Conservation (phyloP, 2,329 filamentous ascomycete genomes). For the Alternaria triticina region DNA sequence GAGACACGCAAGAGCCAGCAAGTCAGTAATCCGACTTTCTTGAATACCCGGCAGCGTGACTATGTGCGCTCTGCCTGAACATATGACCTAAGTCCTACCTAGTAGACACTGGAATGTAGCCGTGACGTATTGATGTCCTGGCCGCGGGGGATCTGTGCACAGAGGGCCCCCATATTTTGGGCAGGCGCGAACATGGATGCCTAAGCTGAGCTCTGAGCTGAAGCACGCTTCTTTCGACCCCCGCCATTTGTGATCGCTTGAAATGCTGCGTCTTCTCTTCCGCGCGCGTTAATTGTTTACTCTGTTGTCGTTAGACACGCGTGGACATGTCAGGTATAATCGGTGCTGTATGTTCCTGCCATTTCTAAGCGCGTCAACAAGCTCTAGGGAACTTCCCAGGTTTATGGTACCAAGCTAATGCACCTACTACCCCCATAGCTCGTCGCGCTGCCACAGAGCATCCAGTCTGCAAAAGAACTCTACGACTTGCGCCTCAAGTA, state of each 20-base stretch:
- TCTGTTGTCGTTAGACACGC: background rate
- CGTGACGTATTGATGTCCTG: background rate
- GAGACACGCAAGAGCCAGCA: background rate
- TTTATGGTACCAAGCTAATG: conserved; percentile 7
- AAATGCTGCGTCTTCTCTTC: background rate
- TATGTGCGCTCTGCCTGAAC: background rate
- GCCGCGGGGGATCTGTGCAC: conserved; percentile 13
- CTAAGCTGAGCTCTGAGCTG: background rate
- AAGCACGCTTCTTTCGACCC: background rate
- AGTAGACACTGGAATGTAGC: background rate
- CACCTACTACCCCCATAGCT: conserved; percentile 14
- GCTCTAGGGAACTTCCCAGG: background rate
- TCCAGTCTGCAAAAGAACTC: conserved; percentile 38
- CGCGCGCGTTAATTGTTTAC: background rate
- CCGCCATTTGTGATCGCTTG: background rate
- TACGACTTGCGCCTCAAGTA: conserved; percentile 39
- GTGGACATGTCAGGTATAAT: conserved; percentile 14
- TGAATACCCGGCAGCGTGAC: background rate
- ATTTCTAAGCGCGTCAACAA: background rate
- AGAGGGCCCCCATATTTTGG: background rate
- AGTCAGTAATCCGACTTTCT: background rate
- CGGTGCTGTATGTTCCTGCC: conserved; percentile 11
- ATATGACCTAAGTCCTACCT: background rate
- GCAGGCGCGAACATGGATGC: background rate
- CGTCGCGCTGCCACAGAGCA: conserved; percentile 32